Conservation (phyloP, 1,139 yeast genomes). For the Zygoascus sp. region DNA sequence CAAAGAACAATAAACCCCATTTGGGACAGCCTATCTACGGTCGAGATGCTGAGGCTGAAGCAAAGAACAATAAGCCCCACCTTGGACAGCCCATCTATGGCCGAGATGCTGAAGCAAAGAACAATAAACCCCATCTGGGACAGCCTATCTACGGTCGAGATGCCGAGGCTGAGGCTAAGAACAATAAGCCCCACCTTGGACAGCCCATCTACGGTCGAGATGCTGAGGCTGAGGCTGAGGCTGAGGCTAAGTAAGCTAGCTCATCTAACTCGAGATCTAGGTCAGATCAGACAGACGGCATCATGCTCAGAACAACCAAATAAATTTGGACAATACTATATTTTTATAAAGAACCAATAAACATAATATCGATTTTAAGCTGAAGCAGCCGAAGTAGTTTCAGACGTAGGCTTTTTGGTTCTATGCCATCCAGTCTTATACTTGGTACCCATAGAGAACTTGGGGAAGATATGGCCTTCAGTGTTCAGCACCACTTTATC, state of each 20-base stretch:
- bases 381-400: no score
- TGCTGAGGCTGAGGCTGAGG: slow-evolving; percentile 13
- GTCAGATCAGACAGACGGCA: slow-evolving; percentile 1
- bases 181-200: slow-evolving; percentile 12
- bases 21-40: slow-evolving; percentile 13
- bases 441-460: slow-evolving; percentile 49
- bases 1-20: slow-evolving; percentile 15
- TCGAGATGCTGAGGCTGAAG: slow-evolving; percentile 14
- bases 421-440: slow-evolving; percentile 63
- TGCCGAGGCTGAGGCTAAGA: slow-evolving; percentile 10
- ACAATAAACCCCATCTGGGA: slow-evolving; percentile 12
- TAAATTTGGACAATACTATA: neutral
- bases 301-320: slow-evolving; percentile 10
- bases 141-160: slow-evolving; percentile 15
- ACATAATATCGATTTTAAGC: neutral
- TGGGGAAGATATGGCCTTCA: slow-evolving; percentile 91
- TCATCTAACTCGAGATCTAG: no score
- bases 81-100: slow-evolving; percentile 15
- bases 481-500: slow-evolving; percentile 79
- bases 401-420: no score
- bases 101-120: slow-evolving; percentile 6
- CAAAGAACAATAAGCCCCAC: slow-evolving; percentile 10
- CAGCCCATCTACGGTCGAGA: slow-evolving; percentile 16
- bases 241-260: neutral
- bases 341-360: neutral